Evolutionary conservation across 1,139 yeast species (phyloP), one percentile per base, ranked within the genome.

Genomic region (Blastobotrys apis): DNA sequence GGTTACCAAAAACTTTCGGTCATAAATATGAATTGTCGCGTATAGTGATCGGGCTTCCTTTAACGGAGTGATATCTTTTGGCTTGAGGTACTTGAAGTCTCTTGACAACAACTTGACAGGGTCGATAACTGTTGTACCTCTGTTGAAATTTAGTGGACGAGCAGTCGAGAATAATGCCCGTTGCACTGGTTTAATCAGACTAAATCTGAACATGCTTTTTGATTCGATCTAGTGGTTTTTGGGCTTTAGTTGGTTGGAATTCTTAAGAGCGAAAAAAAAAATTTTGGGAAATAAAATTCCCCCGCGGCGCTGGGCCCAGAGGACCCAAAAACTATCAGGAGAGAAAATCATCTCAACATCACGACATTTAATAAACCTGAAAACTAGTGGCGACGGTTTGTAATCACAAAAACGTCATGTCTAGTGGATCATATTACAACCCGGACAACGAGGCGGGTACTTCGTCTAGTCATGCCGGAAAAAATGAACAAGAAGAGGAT

Each of bases 1-100:
- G 17, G 98, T 88, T 19, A 94, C 94, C 50, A 92, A 71, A 59
- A 86, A 90, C 38, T 94, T 87, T 65, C 88, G 80, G 63, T 83
- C 80, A 68, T 88, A 94, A 38, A 94, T 75, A 57, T 78, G 81
- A 55, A 90, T 75, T 6, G 86, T 74, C 41, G 98, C 98, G 60
- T 88, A 92, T 35, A 92, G 67, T 32, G 62, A 53, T 15, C 59
- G 73, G 51, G 87, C 85, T 47, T 78, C 74, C 60, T 82, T 84
- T 52, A 90, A 67, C 9, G 87, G 80, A 2, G 72, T 65, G 41
- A 75, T 58, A 48, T 75, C 78, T 23, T 45, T 47, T 20, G 63
- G 59, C 34, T 48, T 50, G 27, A 57, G 55, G 45, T 54, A 57
- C 37, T 45, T 53, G 43, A 47, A 22, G 23, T 38, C 45, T 38